Evolutionary conservation across 1,139 yeast species (phyloP), one percentile per base, ranked within the genome.

Genomic region (Sugiyamaella japonica): DNA sequence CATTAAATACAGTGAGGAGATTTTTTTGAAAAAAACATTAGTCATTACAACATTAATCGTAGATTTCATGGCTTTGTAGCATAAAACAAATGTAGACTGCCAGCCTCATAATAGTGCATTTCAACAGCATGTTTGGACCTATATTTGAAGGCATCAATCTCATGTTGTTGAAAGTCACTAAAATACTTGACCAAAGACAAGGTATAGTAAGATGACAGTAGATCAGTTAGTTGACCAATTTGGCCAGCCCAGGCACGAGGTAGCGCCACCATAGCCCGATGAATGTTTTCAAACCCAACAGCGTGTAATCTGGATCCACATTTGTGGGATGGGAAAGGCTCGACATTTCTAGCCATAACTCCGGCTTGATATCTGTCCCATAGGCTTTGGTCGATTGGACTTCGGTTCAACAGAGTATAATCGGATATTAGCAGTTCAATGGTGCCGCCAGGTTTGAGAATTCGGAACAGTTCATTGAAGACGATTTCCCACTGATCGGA

Each of bases 401-500:
- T 53, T 16, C 56, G 59, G 47, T 63, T 65, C 7, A 72, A 49
- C 5, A 66, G 40, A 7, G 63, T 62, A 45, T 65, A 68, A 50
- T 73, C 76, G 54, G 66, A 61, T 23, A 70, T 53, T 12, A 69
- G 60, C 13, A 73, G 44, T 49, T 71, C 73, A 1, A 75, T 59
- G 47, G 65, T 70, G 0, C 80, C 81, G 8, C 73, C 72, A 1
- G 76, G 76, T 55, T 73, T 71, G 25, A 73, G 63, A 3, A 76
- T 70, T 41, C 81, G 63, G 43, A 57, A 54, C 28, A 75, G 53
- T 53, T 77, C 80, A 13, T 62, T 57, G 25, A 77, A 61, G 0
- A 70, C 73, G 1, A 63, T 65, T 2, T 60, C 67, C 75, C 76
- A 72, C 25, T 73, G 73, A 13, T 63, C 61, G 12, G 53, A 53